A percentile compares a stretch with the other conserved stretches of the same genome.
These are phyloP conservation scores for Aquilaria yunnanensis DNA, from an alignment of 345 rosid species.

Conservation along the genomic window DNA sequence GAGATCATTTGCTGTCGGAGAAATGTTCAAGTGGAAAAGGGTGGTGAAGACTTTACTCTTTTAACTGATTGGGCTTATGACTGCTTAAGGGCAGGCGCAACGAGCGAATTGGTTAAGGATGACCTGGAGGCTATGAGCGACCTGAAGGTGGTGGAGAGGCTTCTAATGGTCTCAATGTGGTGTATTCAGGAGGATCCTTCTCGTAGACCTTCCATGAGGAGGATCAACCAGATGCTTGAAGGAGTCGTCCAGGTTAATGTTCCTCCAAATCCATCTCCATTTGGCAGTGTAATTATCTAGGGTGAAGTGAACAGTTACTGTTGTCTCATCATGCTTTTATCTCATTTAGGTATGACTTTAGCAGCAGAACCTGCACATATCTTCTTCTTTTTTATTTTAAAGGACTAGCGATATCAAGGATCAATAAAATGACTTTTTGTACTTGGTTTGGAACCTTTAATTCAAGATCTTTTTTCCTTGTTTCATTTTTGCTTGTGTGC, in stretches of 20 bases:
- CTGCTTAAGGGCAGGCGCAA: slow-evolving; percentile 25
- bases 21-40: slow-evolving; percentile 11
- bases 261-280: slow-evolving; percentile 21
- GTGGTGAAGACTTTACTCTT: slow-evolving; percentile 22
- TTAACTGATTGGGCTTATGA: slow-evolving; percentile 30
- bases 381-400: no score
- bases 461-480: no score
- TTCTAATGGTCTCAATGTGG: slow-evolving; percentile 34
- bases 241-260: slow-evolving; percentile 25
- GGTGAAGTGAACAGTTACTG: no score
- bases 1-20: slow-evolving; percentile 32
- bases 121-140: slow-evolving; percentile 17
- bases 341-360: no score
- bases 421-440: no score
- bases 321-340: no score
- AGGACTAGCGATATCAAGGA: no score
- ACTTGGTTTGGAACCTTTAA: no score
- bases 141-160: slow-evolving; percentile 10
- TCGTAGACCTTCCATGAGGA: slow-evolving; percentile 32
- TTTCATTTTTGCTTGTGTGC: no score
- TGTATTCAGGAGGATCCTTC: slow-evolving; percentile 36
- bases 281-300: no score
- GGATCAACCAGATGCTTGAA: slow-evolving; percentile 39
- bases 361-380: no score
- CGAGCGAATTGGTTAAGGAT: slow-evolving; percentile 22